Conservation (phyloP, 2,329 filamentous ascomycete genomes). For the Neurospora sp. region DNA sequence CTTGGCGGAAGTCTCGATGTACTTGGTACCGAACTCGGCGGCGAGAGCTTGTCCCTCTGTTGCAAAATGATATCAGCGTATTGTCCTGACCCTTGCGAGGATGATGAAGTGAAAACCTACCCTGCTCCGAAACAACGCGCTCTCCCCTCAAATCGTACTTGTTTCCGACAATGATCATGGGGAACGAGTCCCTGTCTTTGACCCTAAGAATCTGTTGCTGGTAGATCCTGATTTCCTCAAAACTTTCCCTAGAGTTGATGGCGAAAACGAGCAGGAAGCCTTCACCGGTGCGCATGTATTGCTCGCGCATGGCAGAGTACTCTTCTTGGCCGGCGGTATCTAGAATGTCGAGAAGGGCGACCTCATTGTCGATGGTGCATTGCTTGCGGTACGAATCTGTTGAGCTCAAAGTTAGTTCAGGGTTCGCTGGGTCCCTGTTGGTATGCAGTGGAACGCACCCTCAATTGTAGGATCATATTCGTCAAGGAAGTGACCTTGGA, state of each 20-base stretch:
- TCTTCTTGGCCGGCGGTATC: slow-evolving; percentile 98
- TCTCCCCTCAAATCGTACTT: slow-evolving; percentile 97
- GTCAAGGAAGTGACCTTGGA: slow-evolving; percentile 95
- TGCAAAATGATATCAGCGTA: slow-evolving; percentile 7
- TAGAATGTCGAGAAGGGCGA: slow-evolving; percentile 92
- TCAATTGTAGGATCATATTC: slow-evolving; percentile 99
- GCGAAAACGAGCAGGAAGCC: slow-evolving; percentile 97
- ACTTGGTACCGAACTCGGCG: slow-evolving; percentile 86
- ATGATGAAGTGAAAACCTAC: slow-evolving; percentile 40
- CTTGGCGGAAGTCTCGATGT: slow-evolving; percentile 98
- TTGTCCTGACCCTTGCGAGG: slow-evolving; percentile 1
- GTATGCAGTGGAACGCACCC: slow-evolving; percentile 46
- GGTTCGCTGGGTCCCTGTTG: not conserved
- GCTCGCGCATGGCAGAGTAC: slow-evolving; percentile 98
- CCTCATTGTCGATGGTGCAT: slow-evolving; percentile 97
- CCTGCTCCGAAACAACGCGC: slow-evolving; percentile 83
- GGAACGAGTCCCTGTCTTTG: slow-evolving; percentile 99
- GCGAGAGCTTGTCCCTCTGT: slow-evolving; percentile 85
- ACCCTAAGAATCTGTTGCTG: slow-evolving; percentile 97
- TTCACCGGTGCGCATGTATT: slow-evolving; percentile 99
- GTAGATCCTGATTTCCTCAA: slow-evolving; percentile 97
- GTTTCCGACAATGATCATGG: slow-evolving; percentile 97
- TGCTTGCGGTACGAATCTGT: slow-evolving; percentile 99
- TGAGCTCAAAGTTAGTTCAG: slow-evolving; percentile 13
- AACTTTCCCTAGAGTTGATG: slow-evolving; percentile 93